Base-by-base conservation (phyloP, 345 rosid genomes). In the Erodium maritimum region DNA sequence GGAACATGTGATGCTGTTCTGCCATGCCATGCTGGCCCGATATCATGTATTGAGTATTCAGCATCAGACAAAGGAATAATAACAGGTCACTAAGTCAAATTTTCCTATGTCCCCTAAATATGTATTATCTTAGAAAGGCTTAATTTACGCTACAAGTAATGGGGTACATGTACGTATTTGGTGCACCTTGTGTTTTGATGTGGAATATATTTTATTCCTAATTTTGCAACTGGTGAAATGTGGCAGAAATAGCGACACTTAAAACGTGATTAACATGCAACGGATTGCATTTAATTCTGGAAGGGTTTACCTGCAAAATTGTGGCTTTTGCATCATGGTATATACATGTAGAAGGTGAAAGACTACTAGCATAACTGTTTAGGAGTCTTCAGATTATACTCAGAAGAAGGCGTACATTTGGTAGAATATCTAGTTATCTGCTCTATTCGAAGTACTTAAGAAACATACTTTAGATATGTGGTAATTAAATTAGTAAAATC, bases 1-100 rank as follows among this genome's bases (percentile, higher is more conserved):
- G 99, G 99, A 67, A 73, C 87, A 34, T 87, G 97, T 60, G 91
- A 90, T 60, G 86, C 91, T 34, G 95, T 94, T 64, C 81, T 94
- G 37, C 96, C 99, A 53, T 90, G 97, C 72, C 99, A 94, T 73
- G 97, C 95, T 61, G 96, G 99, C 57, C 95, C 99, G 8, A 76
- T 90, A 62, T 70, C 75, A 55, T 73, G 83, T 61, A 97, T 94
- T 7, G 99, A 94, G 59, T 90, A 87, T 73, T 87, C 97, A 21
- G 58, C 73, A 13, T 66, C 77, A 33, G 99, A 87, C 77, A 80
- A 73, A 75, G 99, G 97, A 71, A 87, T 94, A 75, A 84, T 94
- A 64, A 94, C 99, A 75, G 99, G 99, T 93, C 17, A 42, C 12
- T 10, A 42, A 54, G 45, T 58, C 24, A 5, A 29, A 29, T 20